Evolutionary conservation across 2,329 filamentous ascomycete species (phyloP).

Genomic region (Remersonia thermophila): DNA sequence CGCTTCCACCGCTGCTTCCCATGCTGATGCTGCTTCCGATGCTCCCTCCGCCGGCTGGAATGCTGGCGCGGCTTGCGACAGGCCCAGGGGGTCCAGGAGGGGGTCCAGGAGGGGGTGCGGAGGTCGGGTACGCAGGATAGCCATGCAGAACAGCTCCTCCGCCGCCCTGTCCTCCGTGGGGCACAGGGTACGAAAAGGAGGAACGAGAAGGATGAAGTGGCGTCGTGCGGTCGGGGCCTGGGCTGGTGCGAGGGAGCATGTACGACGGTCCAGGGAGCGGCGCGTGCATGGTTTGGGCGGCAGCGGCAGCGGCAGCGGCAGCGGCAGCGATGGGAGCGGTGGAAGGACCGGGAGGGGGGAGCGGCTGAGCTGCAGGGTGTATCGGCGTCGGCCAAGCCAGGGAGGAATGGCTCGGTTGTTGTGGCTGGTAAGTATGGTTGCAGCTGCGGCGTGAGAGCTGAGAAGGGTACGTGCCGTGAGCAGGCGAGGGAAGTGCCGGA

Average conservation of each 20-base stretch:
- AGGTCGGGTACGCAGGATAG: background rate
- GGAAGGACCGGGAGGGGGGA: background rate
- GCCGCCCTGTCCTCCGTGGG: slow-evolving; percentile 5
- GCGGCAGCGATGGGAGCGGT: background rate
- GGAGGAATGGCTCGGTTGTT: too few species aligned
- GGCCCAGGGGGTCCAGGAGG: too few species aligned
- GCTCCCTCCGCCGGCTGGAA: background rate
- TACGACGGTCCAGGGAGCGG: slow-evolving; percentile 7
- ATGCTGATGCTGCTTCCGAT: background rate
- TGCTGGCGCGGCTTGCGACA: background rate
- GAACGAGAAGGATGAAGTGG: slow-evolving; percentile 6
- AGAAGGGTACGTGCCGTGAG: too few species aligned
- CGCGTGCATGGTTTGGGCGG: background rate
- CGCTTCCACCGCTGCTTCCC: background rate
- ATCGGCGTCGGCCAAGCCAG: too few species aligned
- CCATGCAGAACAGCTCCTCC: too few species aligned
- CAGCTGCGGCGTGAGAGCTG: too few species aligned
- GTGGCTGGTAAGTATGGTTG: too few species aligned
- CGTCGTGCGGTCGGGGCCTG: slow-evolving; percentile 1
- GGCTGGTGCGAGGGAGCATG: slow-evolving; percentile 5
- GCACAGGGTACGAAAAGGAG: slow-evolving; percentile 6
- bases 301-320: background rate
- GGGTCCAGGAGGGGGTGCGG: background rate
- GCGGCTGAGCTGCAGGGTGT: too few species aligned
- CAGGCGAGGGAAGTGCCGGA: background rate